Percentiles rank a stretch among this genome's conserved stretches.
These are phyloP conservation scores for Gaeumannomyces sp. DNA, from an alignment of 2,329 filamentous ascomycete genomes.

Conservation along the genomic window DNA sequence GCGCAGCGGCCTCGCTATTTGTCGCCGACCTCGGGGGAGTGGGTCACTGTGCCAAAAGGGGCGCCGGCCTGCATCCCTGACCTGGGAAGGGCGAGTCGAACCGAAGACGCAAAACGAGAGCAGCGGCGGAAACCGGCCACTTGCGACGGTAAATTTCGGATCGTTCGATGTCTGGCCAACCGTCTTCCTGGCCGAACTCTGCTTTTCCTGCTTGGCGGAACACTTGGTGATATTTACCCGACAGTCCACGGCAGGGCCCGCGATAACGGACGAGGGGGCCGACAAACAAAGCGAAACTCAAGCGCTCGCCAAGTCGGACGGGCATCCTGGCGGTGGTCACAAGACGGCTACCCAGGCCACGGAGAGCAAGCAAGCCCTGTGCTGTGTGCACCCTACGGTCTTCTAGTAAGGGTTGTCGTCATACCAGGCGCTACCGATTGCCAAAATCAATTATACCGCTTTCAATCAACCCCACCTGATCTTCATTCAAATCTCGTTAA, in stretches of 20 bases:
- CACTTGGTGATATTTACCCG: neutral
- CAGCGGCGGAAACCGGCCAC: neutral
- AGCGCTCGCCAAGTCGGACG: neutral
- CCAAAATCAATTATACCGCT: neutral
- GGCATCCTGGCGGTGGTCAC: neutral
- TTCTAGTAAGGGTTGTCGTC: neutral
- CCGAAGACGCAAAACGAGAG: neutral
- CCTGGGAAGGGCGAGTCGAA: neutral
- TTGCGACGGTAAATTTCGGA: neutral
- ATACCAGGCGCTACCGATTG: neutral
- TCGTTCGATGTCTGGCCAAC: neutral
- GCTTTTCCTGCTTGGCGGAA: neutral
- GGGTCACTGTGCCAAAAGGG: neutral
- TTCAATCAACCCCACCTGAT: neutral
- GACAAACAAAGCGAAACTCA: neutral
- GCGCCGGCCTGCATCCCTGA: neutral
- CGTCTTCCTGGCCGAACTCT: neutral
- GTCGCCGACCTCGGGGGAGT: neutral
- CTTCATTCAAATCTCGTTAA: neutral
- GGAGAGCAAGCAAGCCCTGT: neutral
- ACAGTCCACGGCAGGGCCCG: neutral
- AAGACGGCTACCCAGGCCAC: neutral
- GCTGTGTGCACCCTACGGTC: neutral
- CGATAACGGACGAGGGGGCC: neutral
- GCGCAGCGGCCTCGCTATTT: neutral